Base-by-base conservation (phyloP, 371 early-diverging fungal genomes). In the Thermomucor indicae-seudaticae region DNA sequence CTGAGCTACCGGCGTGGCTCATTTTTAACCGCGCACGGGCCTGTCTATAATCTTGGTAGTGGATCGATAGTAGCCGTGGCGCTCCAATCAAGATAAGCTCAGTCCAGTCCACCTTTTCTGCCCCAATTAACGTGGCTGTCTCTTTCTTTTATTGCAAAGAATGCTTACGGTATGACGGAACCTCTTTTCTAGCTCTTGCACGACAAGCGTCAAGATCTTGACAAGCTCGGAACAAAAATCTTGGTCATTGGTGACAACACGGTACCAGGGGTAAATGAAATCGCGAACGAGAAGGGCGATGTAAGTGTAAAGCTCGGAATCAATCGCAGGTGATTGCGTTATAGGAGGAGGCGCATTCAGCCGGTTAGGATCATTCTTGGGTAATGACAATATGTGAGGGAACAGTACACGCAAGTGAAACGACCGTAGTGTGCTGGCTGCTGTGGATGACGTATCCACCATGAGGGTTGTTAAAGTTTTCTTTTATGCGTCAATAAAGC, bases 61-160 rank as follows among this genome's bases (percentile, higher is more conserved):
- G 83, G 12, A 75, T 51, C 8, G 57, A 64, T 23, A 79, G 51
- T 19, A 82, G 57, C n/a, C 75, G 67, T 5, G 83, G 79, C 17
- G 76, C 61, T 54, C 74, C 72, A 37, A 72, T 57, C 31, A 80
- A 49, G 23, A 79, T 55, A 10, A 82, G 48, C 23, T 65, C 80
- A 12, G 80, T 77, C 78, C 79, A 78, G 55, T 82, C 80, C 7
- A 79, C 72, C 80, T 81, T n/a, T n/a, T n/a, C n/a, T n/a, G n/a
- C n/a, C n/a, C n/a, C n/a, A n/a, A 60, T n/a, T 45, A n/a, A 37
- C 3, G 37, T 5, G 37, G 14, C 17, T 50, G 23, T n/a, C 23
- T 41, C 19, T 23, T 30, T 14, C n/a, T n/a, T n/a, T n/a, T n/a
- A n/a, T n/a, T n/a, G n/a, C n/a, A n/a, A n/a, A n/a, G n/a, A n/a